Conservation (phyloP, 306 rosid genomes). For the Canavalia gladiata region DNA sequence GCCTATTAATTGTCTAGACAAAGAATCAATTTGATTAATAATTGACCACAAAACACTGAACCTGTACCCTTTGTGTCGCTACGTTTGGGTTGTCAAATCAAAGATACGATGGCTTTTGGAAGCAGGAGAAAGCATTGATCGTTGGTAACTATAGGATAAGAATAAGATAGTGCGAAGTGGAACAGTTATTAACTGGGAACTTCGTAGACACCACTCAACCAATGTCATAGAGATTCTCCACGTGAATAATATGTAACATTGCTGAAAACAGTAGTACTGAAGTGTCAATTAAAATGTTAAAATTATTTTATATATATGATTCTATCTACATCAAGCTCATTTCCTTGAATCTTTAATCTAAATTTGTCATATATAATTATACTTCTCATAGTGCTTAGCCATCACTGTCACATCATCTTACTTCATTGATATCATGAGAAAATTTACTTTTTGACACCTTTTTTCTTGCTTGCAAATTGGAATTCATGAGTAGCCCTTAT, state of each 20-base stretch:
- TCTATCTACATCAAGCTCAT: neutral
- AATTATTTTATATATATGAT: neutral
- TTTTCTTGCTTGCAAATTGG: neutral
- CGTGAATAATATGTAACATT: conserved; percentile 50
- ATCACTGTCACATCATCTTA: neutral
- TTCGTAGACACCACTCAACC: neutral
- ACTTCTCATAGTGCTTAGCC: neutral
- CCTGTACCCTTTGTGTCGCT: conserved; percentile 18
- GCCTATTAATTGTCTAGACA: neutral
- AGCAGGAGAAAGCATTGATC: neutral
- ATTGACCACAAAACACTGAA: conserved; percentile 44
- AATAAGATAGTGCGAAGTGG: conserved; percentile 21
- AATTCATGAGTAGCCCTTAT: neutral
- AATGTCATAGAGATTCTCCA: conserved; percentile 39
- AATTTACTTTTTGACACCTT: neutral
- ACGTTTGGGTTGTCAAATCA: conserved; percentile 24
- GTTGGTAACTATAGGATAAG: conserved; percentile 11
- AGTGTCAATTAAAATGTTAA: neutral
- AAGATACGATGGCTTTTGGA: conserved; percentile 1
- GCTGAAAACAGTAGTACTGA: neutral
- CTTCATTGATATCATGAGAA: too few species aligned
- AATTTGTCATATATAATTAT: neutral
- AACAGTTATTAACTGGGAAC: neutral
- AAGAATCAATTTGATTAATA: neutral
- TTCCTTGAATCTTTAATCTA: neutral